phyloP scores from a whole-genome alignment of 768 basidiomycete genomes.

The Mycena metata region DNA sequence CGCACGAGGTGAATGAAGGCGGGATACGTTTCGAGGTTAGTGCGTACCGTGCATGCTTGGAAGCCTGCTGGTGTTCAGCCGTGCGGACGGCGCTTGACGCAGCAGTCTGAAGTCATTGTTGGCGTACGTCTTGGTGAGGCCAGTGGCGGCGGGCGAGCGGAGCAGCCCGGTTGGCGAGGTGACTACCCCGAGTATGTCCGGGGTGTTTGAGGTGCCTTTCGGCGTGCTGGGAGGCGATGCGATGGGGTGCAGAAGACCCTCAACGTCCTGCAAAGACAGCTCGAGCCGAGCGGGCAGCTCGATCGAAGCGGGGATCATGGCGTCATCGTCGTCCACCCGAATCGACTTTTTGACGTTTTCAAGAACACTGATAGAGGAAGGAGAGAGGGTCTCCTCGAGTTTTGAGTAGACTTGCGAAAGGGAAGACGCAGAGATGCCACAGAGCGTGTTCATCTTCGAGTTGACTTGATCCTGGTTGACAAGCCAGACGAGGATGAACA shows the following conservation, averaged over 20 bases:
- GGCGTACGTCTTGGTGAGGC: constrained; percentile 84
- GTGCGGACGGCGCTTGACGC: constrained; percentile 73
- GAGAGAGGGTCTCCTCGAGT: constrained; percentile 32
- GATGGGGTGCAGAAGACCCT: constrained; percentile 60
- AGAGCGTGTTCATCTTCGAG: constrained; percentile 60
- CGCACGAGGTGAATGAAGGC: background rate
- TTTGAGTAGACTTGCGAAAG: constrained; percentile 59
- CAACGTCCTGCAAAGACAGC: constrained; percentile 62
- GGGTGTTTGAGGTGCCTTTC: constrained; percentile 61
- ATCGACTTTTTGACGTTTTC: constrained; percentile 46
- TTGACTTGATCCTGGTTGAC: constrained; percentile 52
- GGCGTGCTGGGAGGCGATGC: constrained; percentile 66
- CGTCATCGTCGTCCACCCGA: constrained; percentile 58
- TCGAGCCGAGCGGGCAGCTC: constrained; percentile 56
- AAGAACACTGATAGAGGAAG: constrained; percentile 19
- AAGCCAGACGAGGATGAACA: constrained; percentile 72
- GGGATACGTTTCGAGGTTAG: background rate
- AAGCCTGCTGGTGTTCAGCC: constrained; percentile 87
- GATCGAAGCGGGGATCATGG: constrained; percentile 46
- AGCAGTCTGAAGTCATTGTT: constrained; percentile 88
- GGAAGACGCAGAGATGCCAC: constrained; percentile 60
- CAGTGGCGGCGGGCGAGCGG: constrained; percentile 79
- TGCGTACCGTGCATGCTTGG: constrained; percentile 84
- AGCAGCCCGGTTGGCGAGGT: constrained; percentile 79
- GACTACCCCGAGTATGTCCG: constrained; percentile 73